Conservation (phyloP, 306 rosid species). For the Glycine latifolia region DNA sequence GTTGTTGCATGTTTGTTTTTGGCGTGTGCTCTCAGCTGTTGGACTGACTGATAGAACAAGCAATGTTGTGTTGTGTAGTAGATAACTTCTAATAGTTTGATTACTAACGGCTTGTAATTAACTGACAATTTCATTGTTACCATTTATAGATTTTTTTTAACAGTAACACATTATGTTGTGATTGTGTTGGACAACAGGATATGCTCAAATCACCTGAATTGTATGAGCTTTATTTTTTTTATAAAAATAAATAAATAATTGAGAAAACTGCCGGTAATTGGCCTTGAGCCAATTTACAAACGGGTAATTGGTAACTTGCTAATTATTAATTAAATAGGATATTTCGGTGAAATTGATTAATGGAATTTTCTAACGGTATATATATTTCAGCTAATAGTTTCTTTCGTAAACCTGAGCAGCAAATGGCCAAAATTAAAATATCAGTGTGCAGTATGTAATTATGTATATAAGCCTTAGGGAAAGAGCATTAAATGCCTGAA, state of each 20-base stretch:
- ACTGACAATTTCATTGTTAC: conserved; percentile 30
- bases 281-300: no score
- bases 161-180: background rate
- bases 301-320: background rate
- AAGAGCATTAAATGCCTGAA: no score
- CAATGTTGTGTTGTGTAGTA: conserved; percentile 54
- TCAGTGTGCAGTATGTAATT: no score
- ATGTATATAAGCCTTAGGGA: no score
- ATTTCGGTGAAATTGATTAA: no score
- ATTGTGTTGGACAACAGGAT: background rate
- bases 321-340: background rate
- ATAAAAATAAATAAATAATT: background rate
- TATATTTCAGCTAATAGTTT: no score
- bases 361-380: no score
- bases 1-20: conserved; percentile 57
- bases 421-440: no score
- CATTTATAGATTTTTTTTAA: conserved; percentile 1
- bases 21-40: conserved; percentile 84
- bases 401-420: no score
- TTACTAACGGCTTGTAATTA: conserved; percentile 73
- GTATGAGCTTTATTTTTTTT: background rate
- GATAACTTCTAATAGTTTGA: conserved; percentile 57
- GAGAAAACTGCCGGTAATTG: background rate
- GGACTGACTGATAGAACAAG: conserved; percentile 64
- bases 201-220: background rate